Base-by-base conservation (phyloP, 208 protist species). In the Trypanosoma scelopori region DNA sequence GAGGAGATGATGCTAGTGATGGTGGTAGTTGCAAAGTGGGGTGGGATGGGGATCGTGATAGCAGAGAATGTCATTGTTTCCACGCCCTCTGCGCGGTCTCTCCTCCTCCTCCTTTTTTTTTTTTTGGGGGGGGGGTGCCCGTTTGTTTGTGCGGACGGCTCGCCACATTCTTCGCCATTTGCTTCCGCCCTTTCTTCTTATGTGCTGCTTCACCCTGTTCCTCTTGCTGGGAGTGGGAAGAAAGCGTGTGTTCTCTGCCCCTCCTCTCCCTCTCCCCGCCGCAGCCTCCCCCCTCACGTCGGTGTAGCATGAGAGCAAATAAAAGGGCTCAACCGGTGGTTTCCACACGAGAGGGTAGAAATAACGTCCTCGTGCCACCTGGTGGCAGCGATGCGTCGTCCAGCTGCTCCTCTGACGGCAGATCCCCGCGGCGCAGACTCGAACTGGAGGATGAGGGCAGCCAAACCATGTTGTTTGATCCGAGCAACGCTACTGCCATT, bases 381-480 rank as follows among this genome's bases (percentile, higher is more conserved):
- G 27, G 47, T 37, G 39, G 39, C 22, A 69, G 27, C 23, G 28
- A 57, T 42, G 30, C 16, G 1, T 62, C 65, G 1, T 63, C 57
- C 22, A 23, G 56, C 35, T 58, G 56, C 39, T 65, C 57, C 32
- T 72, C 67, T 7, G 53, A 74, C 20, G 59, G 30, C 0, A 42
- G 42, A 20, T 65, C 50, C 35, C 50, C 50, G 49, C 56, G 66
- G 22, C 56, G 66, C 0, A 25, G 50, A 30, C 50, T 72, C 7
- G 66, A 72, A 43, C 42, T 65, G 3, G 57, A 72, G 37, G 66
- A 72, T 22, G 66, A 72, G n/a, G 42, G 57, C 30, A 72, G 66
- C 39, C 66, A 72, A 58, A 72, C 48, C 28, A 18, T 57, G 2
- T 56, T 27, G 18, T 55, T 50, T 47, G 53, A 55, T 45, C 37